Evolutionary conservation across 2,329 filamentous ascomycete species (phyloP), one percentile per base, ranked within the genome.

Genomic region (Clathrospora elynae): DNA sequence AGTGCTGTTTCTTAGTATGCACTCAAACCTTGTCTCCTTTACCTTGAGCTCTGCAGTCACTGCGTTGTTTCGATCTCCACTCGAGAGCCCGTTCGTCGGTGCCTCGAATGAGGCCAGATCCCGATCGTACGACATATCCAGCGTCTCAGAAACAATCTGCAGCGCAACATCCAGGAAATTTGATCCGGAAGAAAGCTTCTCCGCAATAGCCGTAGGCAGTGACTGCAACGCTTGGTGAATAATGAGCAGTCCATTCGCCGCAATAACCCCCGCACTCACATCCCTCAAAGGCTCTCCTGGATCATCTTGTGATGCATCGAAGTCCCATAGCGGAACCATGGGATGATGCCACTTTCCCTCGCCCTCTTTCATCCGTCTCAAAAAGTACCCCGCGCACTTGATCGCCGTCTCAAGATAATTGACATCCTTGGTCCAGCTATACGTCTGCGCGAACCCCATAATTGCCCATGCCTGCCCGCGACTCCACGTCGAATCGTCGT

Each of bases 381-480:
- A 50, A 46, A 80, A 80, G 42, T 75, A 76, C 19, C 76, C 65
- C 1, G 75, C 75, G 25, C 74, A 62, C 1, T 70, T 70, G 3
- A 72, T 69, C 0, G 77, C 71, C 2, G 76, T 76, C 0, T 68
- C 51, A 1, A 78, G 64, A 42, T 77, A 78, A 1, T 61, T 62
- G 0, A 24, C 28, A 17, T 75, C 71, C 8, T 66, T 63, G 0
- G 77, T 79, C 75, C 76, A 79, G n/a, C 53, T 51, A 37, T 75
- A 77, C 0, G 71, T 71, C 51, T 77, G 70, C 0, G 71, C 70
- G 39, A 78, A 78, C 0, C 76, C 76, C 33, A 71, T 67, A 2
- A 78, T 73, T 0, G 72, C 71, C 76, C 76, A 79, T 0, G 75
- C 74, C 42, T 79, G 76, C 0, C 76, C 76, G 3, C 76, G 67